Base-by-base conservation (phyloP, 2,329 filamentous ascomycete species). In the Hirsutella thompsonii region DNA sequence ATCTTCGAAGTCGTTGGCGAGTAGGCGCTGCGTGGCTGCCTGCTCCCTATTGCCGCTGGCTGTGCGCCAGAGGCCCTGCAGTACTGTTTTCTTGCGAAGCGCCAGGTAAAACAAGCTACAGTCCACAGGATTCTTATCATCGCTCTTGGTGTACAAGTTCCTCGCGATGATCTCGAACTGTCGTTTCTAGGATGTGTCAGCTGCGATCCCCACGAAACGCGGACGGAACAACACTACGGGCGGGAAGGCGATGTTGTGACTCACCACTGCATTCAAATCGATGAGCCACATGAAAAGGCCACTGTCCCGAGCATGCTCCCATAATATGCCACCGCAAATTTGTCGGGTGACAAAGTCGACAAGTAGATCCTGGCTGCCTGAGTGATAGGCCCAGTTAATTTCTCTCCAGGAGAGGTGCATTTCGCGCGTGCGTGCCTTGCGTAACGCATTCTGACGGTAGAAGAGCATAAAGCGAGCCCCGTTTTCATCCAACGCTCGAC, bases 251-350 rank as follows among this genome's bases (percentile, higher is more conserved):
- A 14, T 6, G 19, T 20, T 28, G 10, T 19, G 21, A 58, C 79
- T 60, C 69, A 92, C 86, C 56, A 96, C 66, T 19, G 87, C 79
- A 41, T 72, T 74, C 16, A 70, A 61, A 58, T 95, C 89, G 1
- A 79, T 76, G 47, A 98, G 70, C 90, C 92, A 98, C 79, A 95
- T 90, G 55, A 94, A 95, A 42, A 96, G 72, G 10, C 92, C 92
- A 49, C 83, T 86, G 55, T 93, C 83, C 37, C 83, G 74, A 2
- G 90, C 92, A 51, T 89, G 74, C 47, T 83, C 75, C 92, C 92
- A 98, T 6, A 81, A 66, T 65, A 96, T 71, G 44, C 76, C 81
- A 1, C 82, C 81, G 47, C 88, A 82, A 50, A 83, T 88, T 52
- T 93, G 86, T 18, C 76, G 70, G 10, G 80, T 79, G 9, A 94